Base-by-base conservation (phyloP, 805 yeast genomes). In the Lipomyces kockii region DNA sequence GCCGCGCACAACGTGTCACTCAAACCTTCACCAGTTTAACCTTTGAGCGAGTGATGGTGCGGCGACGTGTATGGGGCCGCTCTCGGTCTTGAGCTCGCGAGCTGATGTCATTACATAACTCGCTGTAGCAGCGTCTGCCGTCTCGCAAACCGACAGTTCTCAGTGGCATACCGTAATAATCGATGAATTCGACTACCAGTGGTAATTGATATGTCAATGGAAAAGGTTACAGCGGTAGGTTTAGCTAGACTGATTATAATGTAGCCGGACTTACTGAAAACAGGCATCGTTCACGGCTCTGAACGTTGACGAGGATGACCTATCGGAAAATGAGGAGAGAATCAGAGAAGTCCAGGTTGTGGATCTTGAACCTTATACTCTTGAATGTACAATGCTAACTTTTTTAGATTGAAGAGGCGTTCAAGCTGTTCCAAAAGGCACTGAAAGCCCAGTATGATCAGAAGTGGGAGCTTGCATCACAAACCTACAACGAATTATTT, bases 271-370 rank as follows among this genome's bases (percentile, higher is more conserved):
- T 43, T 17, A 43, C 49, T n/a, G 49, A 43, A 43, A 8, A 12
- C 22, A 69, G 73, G 69, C 67, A n/a, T 57, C 72, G 1, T 93
- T 94, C 77, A 83, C 88, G 39, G 97, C 98, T 1, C 82, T 93
- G 56, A 94, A 94, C 74, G 79, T 89, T 58, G 85, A 85, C 53
- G 96, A 90, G 74, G 91, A 89, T 61, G 78, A 84, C 4, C 79
- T 78, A 22, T 81, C 85, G 46, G 94, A 91, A 70, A 89, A 89
- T 43, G 97, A 93, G 71, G 94, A 92, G 71, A 97, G 92, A 74
- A 89, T 98, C 0, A 82, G 97, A 59, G 99, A 95, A 76, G 81
- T 94, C 29, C 98, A 94, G 74, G 85, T 86, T n/a, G 20, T 25
- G 32, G 29, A 52, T 11, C 17, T 25, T 20, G 22, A 12, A 52